Evolutionary conservation across 345 rosid species (phyloP).

Genomic region (Jatropha curcas): DNA sequence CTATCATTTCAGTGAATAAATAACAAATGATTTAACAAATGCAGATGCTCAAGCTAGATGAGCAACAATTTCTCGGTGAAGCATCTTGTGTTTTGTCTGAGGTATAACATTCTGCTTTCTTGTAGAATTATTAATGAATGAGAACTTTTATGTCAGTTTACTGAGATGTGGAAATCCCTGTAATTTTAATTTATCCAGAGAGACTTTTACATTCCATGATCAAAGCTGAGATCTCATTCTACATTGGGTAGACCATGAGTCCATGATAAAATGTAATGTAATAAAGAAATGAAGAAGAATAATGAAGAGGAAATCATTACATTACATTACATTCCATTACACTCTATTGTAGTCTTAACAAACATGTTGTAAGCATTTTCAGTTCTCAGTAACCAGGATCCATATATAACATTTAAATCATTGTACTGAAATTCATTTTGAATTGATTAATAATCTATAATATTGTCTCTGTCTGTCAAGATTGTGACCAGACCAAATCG

Average conservation of each 20-base stretch:
- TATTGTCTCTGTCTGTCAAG: slow-evolving; percentile 33
- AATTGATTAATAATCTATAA: slow-evolving; percentile 2
- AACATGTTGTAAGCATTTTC: neutral
- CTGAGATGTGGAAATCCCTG: neutral
- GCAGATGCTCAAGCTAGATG: slow-evolving; percentile 73
- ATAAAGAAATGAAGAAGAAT: neutral
- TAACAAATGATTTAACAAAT: slow-evolving; percentile 22
- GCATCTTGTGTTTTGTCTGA: slow-evolving; percentile 56
- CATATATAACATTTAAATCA: neutral
- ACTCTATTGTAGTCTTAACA: neutral
- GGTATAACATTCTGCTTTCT: slow-evolving; percentile 42
- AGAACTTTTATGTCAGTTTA: neutral
- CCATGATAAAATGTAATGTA: neutral
- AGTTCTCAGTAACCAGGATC: neutral
- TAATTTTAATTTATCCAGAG: neutral
- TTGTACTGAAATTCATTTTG: neutral
- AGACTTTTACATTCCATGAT: neutral
- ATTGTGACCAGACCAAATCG: slow-evolving; percentile 50
- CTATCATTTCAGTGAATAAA: slow-evolving; percentile 9
- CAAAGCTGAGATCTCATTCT: neutral
- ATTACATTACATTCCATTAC: neutral
- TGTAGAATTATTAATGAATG: neutral
- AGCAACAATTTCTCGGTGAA: slow-evolving; percentile 75
- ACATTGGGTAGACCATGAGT: neutral
- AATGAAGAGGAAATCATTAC: neutral